phyloP scores from a whole-genome alignment of 2,329 filamentous ascomycete species.

The Pestalotiopsis sp. region DNA sequence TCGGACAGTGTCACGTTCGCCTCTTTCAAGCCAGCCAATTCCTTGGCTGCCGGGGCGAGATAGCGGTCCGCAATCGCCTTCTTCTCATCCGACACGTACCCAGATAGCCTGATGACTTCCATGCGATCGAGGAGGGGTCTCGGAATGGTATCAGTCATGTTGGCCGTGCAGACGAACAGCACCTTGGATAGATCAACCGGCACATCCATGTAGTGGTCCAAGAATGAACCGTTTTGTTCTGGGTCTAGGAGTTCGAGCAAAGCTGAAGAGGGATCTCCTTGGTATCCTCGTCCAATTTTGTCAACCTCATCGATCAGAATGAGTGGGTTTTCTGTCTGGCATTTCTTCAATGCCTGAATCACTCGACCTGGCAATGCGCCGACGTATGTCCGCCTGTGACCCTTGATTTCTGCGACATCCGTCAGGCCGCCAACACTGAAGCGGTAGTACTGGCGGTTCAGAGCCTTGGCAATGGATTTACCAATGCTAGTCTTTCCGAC shows the following conservation, averaged over 20 bases:
- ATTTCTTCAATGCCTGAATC: constrained; percentile 98
- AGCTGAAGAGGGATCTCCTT: constrained; percentile 94
- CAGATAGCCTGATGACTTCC: constrained; percentile 95
- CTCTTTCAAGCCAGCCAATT: constrained; percentile 85
- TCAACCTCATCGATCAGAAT: constrained; percentile 97
- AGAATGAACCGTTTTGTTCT: constrained; percentile 95
- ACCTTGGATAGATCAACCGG: constrained; percentile 97
- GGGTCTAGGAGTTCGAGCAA: constrained; percentile 92
- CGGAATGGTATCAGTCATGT: constrained; percentile 98
- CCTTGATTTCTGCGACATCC: constrained; percentile 98
- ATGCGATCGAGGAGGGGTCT: constrained; percentile 92
- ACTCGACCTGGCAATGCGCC: constrained; percentile 94
- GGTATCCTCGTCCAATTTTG: constrained; percentile 95
- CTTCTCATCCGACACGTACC: constrained; percentile 97
- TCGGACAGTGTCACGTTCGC: constrained; percentile 87
- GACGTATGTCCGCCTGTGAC: constrained; percentile 93
- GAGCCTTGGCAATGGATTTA: constrained; percentile 92
- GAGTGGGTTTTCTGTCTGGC: constrained; percentile 96
- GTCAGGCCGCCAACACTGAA: constrained; percentile 97
- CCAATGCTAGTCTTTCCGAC: constrained; percentile 99
- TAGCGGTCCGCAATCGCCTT: constrained; percentile 97
- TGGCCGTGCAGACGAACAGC: constrained; percentile 96
- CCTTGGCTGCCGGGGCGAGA: constrained; percentile 90
- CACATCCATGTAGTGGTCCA: constrained; percentile 98
- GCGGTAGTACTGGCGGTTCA: constrained; percentile 96